Conservation (phyloP, 2,329 filamentous ascomycete genomes). For the Xylariaceae sp. region DNA sequence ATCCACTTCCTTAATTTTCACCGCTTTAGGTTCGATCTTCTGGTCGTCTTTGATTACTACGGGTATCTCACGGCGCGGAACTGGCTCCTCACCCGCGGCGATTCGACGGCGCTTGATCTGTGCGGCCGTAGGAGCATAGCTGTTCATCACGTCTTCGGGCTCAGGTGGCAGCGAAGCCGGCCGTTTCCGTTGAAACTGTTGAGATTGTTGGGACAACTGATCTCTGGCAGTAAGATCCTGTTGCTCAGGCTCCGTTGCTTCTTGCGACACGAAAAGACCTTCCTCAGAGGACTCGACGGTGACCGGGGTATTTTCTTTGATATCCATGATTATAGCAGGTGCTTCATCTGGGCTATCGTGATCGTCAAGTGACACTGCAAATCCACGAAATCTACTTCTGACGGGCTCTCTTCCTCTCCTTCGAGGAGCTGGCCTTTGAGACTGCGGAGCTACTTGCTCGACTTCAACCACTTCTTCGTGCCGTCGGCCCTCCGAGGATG, state of each 20-base stretch:
- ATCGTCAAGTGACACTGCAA: conserved; percentile 55
- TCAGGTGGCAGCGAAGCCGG: conserved; percentile 49
- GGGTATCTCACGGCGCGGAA: conserved; percentile 42
- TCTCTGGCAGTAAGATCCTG: conserved; percentile 24
- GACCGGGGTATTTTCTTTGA: conserved; percentile 6
- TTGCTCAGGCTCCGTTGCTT: conserved; percentile 38
- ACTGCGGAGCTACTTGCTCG: conserved; percentile 20
- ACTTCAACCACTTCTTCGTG: conserved; percentile 35
- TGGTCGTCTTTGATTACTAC: conserved; percentile 35
- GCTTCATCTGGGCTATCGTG: conserved; percentile 43
- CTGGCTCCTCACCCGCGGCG: conserved; percentile 59
- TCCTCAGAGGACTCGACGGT: conserved; percentile 46
- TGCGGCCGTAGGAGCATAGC: conserved; percentile 76
- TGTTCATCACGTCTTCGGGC: conserved; percentile 67
- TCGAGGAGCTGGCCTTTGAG: conserved; percentile 27
- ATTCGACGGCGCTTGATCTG: conserved; percentile 80
- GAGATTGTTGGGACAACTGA: conserved; percentile 34
- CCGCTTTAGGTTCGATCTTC: conserved; percentile 48
- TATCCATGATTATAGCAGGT: conserved; percentile 15
- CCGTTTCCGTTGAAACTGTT: conserved; percentile 52
- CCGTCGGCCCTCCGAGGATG: conserved; percentile 18
- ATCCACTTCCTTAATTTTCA: conserved; percentile 64
- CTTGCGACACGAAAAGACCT: conserved; percentile 64
- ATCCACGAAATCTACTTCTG: conserved; percentile 73
- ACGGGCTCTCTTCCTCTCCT: conserved; percentile 49